phyloP scores from a whole-genome alignment of 345 rosid genomes.

The Syzygium aromaticum region DNA sequence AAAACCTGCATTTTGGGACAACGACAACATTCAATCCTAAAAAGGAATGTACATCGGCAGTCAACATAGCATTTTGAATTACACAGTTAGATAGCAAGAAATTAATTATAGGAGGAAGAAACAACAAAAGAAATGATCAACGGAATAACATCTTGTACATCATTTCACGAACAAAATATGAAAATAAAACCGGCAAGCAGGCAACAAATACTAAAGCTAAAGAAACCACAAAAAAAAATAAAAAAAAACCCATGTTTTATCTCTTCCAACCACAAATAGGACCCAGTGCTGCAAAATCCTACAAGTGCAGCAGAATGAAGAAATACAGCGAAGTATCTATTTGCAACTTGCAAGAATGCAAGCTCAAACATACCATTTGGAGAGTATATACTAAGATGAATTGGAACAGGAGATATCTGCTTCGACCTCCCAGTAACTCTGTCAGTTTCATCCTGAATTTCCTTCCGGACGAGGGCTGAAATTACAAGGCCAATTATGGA shows the following conservation, averaged over 20 bases:
- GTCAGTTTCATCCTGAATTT: constrained; percentile 94
- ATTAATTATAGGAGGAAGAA: neutral
- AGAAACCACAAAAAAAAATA: neutral
- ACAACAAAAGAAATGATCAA: neutral
- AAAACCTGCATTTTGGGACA: neutral
- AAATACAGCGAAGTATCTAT: neutral
- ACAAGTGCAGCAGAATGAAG: neutral
- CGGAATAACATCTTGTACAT: neutral
- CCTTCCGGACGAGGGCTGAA: constrained; percentile 69
- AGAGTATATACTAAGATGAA: constrained; percentile 91
- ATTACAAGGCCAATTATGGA: neutral
- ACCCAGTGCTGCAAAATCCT: neutral
- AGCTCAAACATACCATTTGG: constrained; percentile 43
- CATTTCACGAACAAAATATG: neutral
- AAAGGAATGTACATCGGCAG: neutral
- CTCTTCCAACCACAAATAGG: neutral
- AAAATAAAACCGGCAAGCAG: neutral
- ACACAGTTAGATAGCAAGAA: neutral
- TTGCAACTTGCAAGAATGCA: neutral
- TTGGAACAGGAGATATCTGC: constrained; percentile 92
- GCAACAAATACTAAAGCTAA: neutral
- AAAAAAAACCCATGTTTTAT: neutral
- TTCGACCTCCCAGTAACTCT: constrained; percentile 74
- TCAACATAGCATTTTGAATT: neutral
- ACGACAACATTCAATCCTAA: neutral